A percentile compares a stretch with the other conserved stretches of the same genome.
Evolutionary conservation across 306 rosid genomes (phyloP).

Genomic region (Lathyrus aphaca): DNA sequence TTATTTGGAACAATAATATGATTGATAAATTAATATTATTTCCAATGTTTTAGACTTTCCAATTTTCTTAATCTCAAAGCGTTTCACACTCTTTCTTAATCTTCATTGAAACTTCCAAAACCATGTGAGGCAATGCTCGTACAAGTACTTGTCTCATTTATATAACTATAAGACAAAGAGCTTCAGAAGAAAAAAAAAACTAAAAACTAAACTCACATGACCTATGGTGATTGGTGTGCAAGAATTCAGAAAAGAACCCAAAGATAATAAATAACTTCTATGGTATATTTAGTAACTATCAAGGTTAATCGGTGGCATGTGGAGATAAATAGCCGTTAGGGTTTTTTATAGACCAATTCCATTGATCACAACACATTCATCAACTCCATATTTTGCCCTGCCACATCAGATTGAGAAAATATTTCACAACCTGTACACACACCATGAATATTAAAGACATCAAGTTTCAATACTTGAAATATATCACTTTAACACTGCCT

Average conservation of each 20-base stretch:
- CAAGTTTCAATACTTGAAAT: neutral
- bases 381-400: slow-evolving; percentile 88
- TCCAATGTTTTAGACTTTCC: too few species aligned
- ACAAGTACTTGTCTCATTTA: slow-evolving; percentile 35
- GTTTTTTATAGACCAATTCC: slow-evolving; percentile 99
- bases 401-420: slow-evolving; percentile 15
- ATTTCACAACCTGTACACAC: slow-evolving; percentile 19
- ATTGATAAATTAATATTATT: too few species aligned
- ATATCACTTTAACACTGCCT: slow-evolving; percentile 1
- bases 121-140: slow-evolving; percentile 38
- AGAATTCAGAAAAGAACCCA: slow-evolving; percentile 30
- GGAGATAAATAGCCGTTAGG: slow-evolving; percentile 79
- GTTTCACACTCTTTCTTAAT: too few species aligned
- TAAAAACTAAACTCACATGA: slow-evolving; percentile 47
- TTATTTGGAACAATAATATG: too few species aligned
- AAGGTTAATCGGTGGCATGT: slow-evolving; percentile 40
- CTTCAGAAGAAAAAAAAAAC: too few species aligned
- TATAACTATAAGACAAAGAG: slow-evolving; percentile 9
- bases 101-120: too few species aligned
- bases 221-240: slow-evolving; percentile 47
- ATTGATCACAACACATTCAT: slow-evolving; percentile 96
- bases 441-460: slow-evolving; percentile 16
- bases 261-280: neutral
- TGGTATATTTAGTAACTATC: slow-evolving; percentile 23
- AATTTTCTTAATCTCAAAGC: too few species aligned